Percentiles rank a stretch among this genome's conserved stretches.
Conservation (phyloP, 169 alveolate genomes). For the Hepatocystis sp. region DNA sequence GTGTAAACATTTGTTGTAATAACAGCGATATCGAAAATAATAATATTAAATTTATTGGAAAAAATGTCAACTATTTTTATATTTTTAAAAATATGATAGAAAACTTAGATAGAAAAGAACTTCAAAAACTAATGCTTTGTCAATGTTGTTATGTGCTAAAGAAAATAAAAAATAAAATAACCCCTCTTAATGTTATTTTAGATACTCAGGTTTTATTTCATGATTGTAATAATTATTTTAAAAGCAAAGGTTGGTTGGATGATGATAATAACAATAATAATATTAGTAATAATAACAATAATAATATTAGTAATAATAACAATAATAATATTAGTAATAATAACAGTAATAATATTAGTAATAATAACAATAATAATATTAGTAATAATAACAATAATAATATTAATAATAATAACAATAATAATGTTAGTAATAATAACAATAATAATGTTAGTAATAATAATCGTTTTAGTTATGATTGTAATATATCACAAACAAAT, state of each 20-base stretch:
- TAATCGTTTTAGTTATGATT: no score
- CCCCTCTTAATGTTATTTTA: slow-evolving; percentile 39
- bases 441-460: neutral
- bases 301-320: neutral
- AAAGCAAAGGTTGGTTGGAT: slow-evolving; percentile 33
- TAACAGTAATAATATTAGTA: neutral
- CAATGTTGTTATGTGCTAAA: slow-evolving; percentile 29
- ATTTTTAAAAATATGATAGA: slow-evolving; percentile 25
- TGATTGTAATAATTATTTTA: slow-evolving; percentile 44
- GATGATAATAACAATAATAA: neutral
- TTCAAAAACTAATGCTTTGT: slow-evolving; percentile 21
- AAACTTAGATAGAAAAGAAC: slow-evolving; percentile 36
- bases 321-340: neutral
- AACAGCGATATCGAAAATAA: no score
- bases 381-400: neutral
- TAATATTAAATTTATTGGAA: no score
- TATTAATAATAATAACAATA: neutral
- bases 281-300: slow-evolving; percentile 1
- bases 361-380: neutral
- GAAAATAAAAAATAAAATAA: slow-evolving; percentile 40
- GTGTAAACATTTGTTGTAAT: no score
- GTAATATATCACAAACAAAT: no score
- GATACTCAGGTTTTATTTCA: slow-evolving; percentile 41
- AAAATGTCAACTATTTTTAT: slow-evolving; percentile 13
- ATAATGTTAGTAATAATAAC: neutral